phyloP scores from a whole-genome alignment of 2,329 filamentous ascomycete species.

The Calonectria pseudoturangicola region DNA sequence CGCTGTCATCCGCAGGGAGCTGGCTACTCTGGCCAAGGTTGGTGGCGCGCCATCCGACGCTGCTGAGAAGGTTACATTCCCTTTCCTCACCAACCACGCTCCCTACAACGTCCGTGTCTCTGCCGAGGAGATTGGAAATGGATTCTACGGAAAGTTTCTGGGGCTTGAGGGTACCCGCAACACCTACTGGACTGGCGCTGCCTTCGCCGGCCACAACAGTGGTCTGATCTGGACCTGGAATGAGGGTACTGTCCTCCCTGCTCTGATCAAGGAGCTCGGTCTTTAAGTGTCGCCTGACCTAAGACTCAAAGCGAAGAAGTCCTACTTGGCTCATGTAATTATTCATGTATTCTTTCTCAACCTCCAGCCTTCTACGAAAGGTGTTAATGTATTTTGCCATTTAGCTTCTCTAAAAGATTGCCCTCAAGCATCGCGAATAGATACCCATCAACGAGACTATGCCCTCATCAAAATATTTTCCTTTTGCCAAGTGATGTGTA shows the following conservation, averaged over 20 bases:
- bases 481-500: not conserved
- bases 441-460: not conserved
- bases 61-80: constrained; percentile 45
- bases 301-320: not conserved
- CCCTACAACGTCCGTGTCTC: constrained; percentile 51
- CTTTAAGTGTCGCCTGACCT: not conserved
- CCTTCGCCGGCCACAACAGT: constrained; percentile 49
- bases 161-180: constrained; percentile 58
- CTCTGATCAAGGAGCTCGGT: constrained; percentile 4
- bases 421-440: not conserved
- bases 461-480: not conserved
- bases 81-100: constrained; percentile 39
- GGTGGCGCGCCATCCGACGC: constrained; percentile 26
- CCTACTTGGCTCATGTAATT: constrained; percentile 4
- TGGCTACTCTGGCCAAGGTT: constrained; percentile 12
- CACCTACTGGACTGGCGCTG: constrained; percentile 61
- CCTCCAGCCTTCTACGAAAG: not conserved
- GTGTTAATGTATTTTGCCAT: constrained; percentile 5
- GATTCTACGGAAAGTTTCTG: constrained; percentile 60
- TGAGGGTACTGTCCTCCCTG: constrained; percentile 42
- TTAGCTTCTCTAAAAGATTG: not conserved
- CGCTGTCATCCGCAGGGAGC: constrained; percentile 11
- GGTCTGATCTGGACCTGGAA: constrained; percentile 49
- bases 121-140: constrained; percentile 52
- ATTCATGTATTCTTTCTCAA: not conserved